Conservation (phyloP, 331 rosid genomes). For the Ulmus americana region DNA sequence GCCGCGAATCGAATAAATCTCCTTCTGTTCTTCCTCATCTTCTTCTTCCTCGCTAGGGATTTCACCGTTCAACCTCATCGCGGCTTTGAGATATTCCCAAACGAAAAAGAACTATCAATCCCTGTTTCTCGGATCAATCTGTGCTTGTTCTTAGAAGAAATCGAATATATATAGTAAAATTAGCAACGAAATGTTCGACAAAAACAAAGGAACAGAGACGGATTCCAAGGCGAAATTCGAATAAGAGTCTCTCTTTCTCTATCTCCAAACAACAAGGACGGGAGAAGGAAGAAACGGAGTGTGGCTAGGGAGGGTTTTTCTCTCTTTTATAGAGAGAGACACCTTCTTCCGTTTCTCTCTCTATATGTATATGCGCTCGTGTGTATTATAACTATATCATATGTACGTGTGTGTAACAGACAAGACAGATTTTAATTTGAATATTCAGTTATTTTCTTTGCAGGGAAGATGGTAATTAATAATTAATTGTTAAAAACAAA, state of each 20-base stretch:
- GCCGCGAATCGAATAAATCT: constrained; percentile 24
- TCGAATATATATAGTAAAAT: background rate
- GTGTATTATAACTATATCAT: constrained; percentile 6
- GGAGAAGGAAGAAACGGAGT: constrained; percentile 3
- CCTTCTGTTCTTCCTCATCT: constrained; percentile 10
- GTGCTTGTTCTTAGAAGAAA: background rate
- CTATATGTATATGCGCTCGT: constrained; percentile 2
- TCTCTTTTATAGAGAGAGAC: background rate
- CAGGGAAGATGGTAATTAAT: background rate
- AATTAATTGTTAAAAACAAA: constrained; percentile 3
- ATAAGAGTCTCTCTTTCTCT: background rate
- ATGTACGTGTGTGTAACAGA: background rate
- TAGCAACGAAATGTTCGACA: background rate
- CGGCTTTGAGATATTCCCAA: background rate
- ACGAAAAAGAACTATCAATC: constrained; percentile 17
- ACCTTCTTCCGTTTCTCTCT: background rate
- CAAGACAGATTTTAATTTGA: constrained; percentile 20
- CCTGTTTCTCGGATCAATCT: constrained; percentile 19
- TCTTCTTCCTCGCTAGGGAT: constrained; percentile 23
- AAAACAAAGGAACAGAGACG: background rate
- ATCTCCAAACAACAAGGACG: background rate
- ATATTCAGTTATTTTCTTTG: constrained; percentile 30
- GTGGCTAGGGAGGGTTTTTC: background rate
- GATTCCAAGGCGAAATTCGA: background rate
- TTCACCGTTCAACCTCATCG: constrained; percentile 61